These are phyloP conservation scores for Globisporangium perplexum DNA, from an alignment of 352 stramenopile species.

Conservation along the genomic window DNA sequence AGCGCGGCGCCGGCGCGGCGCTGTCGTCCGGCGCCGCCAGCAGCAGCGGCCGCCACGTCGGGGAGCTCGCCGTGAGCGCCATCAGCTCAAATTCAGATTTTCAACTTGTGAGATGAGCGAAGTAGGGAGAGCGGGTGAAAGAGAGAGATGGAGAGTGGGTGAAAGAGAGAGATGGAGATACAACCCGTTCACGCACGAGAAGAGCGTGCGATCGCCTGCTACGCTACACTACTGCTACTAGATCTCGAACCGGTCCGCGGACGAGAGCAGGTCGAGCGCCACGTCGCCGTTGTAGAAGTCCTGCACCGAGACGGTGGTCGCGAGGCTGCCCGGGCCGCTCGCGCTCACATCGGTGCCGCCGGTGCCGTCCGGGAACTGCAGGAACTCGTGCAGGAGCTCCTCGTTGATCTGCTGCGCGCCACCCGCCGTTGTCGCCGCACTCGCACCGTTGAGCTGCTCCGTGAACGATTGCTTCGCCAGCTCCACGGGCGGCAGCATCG, in stretches of 20 bases:
- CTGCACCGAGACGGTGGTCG: conserved; percentile 41
- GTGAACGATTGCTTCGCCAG: conserved; percentile 23
- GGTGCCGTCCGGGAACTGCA: conserved; percentile 24
- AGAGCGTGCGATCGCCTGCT: too few relatives aligned
- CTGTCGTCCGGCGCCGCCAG: neutral
- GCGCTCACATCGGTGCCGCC: neutral
- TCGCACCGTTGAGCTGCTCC: conserved; percentile 29
- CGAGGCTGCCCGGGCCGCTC: conserved; percentile 1
- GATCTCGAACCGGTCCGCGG: conserved; percentile 50
- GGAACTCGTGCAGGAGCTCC: conserved; percentile 29
- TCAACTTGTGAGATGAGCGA: too few relatives aligned
- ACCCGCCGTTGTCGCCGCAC: conserved; percentile 1
- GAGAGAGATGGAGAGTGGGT: too few relatives aligned
- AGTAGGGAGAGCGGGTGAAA: too few relatives aligned
- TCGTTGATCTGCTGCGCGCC: conserved; percentile 15
- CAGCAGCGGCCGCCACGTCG: neutral
- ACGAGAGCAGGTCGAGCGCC: conserved; percentile 34
- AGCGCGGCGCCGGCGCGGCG: conserved; percentile 16
- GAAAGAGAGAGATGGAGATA: too few relatives aligned
- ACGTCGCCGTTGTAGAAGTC: conserved; percentile 49
- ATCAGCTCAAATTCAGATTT: too few relatives aligned
- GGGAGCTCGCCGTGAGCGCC: too few relatives aligned
- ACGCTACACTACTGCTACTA: conserved; percentile 18
- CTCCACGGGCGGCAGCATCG: conserved; percentile 26
- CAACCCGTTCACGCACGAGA: neutral